These are phyloP conservation scores for Aspergillus sp. DNA, from an alignment of 2,329 filamentous ascomycete genomes.

Conservation along the genomic window DNA sequence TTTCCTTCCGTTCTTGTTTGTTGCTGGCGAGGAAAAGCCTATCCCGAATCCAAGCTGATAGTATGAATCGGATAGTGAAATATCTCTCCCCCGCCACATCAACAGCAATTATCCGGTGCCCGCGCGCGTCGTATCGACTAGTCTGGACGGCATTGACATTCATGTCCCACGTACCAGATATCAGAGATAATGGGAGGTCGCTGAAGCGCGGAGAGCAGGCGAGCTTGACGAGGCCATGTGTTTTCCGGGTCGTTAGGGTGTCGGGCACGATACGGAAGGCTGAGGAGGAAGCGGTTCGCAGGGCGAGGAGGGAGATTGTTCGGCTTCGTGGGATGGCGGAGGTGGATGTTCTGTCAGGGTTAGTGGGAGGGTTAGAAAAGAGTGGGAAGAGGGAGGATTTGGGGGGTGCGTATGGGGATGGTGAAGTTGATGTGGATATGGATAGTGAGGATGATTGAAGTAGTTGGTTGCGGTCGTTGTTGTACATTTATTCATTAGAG, in stretches of 20 bases:
- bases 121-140: slow-evolving; percentile 79
- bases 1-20: neutral
- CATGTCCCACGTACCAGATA: slow-evolving; percentile 70
- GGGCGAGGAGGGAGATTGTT: slow-evolving; percentile 73
- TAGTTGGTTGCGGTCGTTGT: slow-evolving; percentile 7
- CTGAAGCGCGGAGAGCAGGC: slow-evolving; percentile 27
- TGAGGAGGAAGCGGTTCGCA: slow-evolving; percentile 84
- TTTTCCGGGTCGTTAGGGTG: slow-evolving; percentile 82
- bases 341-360: slow-evolving; percentile 48
- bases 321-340: slow-evolving; percentile 62
- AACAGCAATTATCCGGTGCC: slow-evolving; percentile 86
- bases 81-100: slow-evolving; percentile 92
- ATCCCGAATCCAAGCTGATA: neutral
- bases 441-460: slow-evolving; percentile 46
- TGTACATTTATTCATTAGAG: slow-evolving; percentile 27
- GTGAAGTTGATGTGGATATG: slow-evolving; percentile 53
- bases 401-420: slow-evolving; percentile 27
- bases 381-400: slow-evolving; percentile 23
- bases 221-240: slow-evolving; percentile 58
- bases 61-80: slow-evolving; percentile 66
- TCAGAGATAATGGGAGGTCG: slow-evolving; percentile 45
- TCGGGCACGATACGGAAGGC: slow-evolving; percentile 92
- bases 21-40: neutral
- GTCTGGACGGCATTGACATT: slow-evolving; percentile 90
- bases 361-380: slow-evolving; percentile 42